These are phyloP conservation scores for Breynia disticha DNA, from an alignment of 441 rosid species.

Conservation along the genomic window DNA sequence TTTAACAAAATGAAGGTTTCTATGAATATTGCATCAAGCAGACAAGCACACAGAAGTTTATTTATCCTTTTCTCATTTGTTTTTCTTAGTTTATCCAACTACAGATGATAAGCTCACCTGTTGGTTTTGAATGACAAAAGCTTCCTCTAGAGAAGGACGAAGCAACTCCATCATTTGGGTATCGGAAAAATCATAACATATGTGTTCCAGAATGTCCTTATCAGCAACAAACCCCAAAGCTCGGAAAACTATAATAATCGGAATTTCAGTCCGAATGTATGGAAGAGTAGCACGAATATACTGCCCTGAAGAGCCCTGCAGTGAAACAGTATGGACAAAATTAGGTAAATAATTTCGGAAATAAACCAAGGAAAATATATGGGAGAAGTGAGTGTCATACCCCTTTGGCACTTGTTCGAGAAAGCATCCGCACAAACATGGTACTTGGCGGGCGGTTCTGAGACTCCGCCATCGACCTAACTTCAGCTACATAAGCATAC, in stretches of 20 bases:
- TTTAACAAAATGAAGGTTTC: too few species aligned
- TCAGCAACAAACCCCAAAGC: conserved; percentile 97
- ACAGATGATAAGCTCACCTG: conserved; percentile 40
- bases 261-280: conserved; percentile 87
- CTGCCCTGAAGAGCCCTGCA: conserved; percentile 92
- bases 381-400: conserved; percentile 21
- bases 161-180: conserved; percentile 98
- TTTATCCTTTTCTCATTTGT: too few species aligned
- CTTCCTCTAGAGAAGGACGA: conserved; percentile 95
- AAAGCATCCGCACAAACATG: conserved; percentile 95
- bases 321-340: conserved; percentile 10
- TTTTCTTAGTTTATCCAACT: too few species aligned
- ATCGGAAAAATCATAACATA: conserved; percentile 81
- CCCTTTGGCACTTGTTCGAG: conserved; percentile 91
- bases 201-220: conserved; percentile 85
- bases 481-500: conserved; percentile 81
- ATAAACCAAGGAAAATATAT: neutral
- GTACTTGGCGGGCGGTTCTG: conserved; percentile 94
- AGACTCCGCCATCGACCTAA: conserved; percentile 91
- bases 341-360: neutral
- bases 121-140: conserved; percentile 93
- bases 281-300: conserved; percentile 94
- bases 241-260: conserved; percentile 91
- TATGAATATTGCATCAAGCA: too few species aligned
- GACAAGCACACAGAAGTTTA: too few species aligned